phyloP scores from a whole-genome alignment of 495 filamentous ascomycete species.

The Penicillium angulare region DNA sequence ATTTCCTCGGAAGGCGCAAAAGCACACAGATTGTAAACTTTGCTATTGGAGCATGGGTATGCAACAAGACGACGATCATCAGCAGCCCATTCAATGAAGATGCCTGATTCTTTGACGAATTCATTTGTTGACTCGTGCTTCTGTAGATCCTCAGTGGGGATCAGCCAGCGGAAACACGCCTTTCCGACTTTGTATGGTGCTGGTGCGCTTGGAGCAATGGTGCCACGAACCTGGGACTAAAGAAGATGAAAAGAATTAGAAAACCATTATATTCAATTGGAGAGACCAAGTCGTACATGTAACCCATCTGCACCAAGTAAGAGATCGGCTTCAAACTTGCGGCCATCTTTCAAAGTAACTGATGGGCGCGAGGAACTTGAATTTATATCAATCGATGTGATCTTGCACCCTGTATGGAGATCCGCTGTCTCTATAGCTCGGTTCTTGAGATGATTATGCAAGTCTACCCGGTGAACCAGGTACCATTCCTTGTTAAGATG shows the following conservation, averaged over 20 bases:
- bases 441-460: constrained; percentile 46
- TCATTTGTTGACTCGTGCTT: constrained; percentile 8
- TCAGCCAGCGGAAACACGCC: constrained; percentile 28
- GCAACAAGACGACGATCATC: constrained; percentile 24
- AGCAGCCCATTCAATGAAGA: constrained; percentile 28
- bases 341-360: constrained; percentile 48
- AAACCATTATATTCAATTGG: neutral
- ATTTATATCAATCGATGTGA: constrained; percentile 47
- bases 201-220: constrained; percentile 18
- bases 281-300: constrained; percentile 15
- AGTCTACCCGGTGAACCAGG: constrained; percentile 53
- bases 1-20: constrained; percentile 24
- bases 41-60: constrained; percentile 30
- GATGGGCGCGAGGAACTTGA: constrained; percentile 25
- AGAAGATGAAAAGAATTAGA: neutral
- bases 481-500: constrained; percentile 28
- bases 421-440: constrained; percentile 35
- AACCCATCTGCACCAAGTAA: constrained; percentile 62
- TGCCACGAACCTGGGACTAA: constrained; percentile 23
- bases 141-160: constrained; percentile 16
- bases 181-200: constrained; percentile 22
- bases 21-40: constrained; percentile 25
- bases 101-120: constrained; percentile 16
- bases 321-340: constrained; percentile 50
- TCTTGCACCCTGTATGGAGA: constrained; percentile 52